Evolutionary conservation across 768 basidiomycete genomes (phyloP), one percentile per base, ranked within the genome.

Genomic region (Dioszegia aurantiaca): DNA sequence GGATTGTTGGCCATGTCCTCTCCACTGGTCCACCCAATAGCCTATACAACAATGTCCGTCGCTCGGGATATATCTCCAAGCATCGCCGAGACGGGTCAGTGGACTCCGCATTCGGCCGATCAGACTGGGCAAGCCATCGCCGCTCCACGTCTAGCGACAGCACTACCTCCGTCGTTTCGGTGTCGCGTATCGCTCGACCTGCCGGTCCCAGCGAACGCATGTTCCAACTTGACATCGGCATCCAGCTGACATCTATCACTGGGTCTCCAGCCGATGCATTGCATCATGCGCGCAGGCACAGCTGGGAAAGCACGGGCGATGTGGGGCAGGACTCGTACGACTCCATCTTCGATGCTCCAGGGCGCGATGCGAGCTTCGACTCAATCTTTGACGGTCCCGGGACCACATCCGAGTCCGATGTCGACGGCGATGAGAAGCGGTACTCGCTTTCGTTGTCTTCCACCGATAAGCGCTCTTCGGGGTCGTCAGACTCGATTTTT

Each of bases 151-250:
- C 67, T 17, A 21, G 44, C 21, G 68, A 68, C 24, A 69, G 67
- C 40, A 59, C 55, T 12, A 43, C 36, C 1, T 72, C 69, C 1
- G 55, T 37, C n/a, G 44, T 62, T 10, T 62, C 67, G 4, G 49
- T 62, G 4, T 55, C 58, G 40, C 47, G 64, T 4, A 41, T 76
- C 30, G 68, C 43, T 39, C 56, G 75, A 21, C 75, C 75, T 21
- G 40, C 40, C 21, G 73, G 69, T 33, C 58, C 72, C 2, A 69
- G 73, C 0, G 75, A 76, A 17, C 42, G 71, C 49, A 76, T 76
- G 73, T 76, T 74, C 61, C 60, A 68, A 39, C 65, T 70, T 4
- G 68, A 74, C 40, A 63, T 58, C 9, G 70, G 63, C 11, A 68
- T 69, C 0, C 65, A 69, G 44, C 39, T 73, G 2, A 64, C 68